A percentile compares a stretch with the other conserved stretches of the same genome.
Conservation (phyloP, 306 rosid species). For the Trifolium subterraneum region DNA sequence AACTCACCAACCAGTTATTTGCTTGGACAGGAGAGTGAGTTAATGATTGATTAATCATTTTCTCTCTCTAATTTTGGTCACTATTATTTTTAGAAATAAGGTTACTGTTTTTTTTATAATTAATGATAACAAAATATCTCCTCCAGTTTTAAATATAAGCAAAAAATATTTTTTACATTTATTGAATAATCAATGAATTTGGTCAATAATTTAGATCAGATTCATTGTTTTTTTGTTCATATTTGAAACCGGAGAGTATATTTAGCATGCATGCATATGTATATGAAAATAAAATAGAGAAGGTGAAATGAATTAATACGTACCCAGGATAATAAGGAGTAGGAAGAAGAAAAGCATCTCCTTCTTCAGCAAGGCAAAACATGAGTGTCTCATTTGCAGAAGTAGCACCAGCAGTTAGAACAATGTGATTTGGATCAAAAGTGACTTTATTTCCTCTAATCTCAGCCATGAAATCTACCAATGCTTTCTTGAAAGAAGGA, state of each 20-base stretch:
- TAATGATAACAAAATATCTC: not conserved
- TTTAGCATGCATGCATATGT: not conserved
- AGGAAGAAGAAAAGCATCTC: slow-evolving; percentile 86
- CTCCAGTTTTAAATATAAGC: too few relatives aligned
- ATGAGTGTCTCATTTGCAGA: slow-evolving; percentile 88
- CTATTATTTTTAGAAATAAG: not conserved
- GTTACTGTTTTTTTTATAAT: too few relatives aligned
- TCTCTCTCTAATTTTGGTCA: too few relatives aligned
- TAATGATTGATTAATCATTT: too few relatives aligned
- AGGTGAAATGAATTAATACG: slow-evolving; percentile 1
- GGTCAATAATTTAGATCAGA: too few relatives aligned
- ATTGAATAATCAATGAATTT: too few relatives aligned
- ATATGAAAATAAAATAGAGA: not conserved
- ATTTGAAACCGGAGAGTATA: not conserved
- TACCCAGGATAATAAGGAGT: slow-evolving; percentile 94
- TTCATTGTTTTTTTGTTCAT: too few relatives aligned
- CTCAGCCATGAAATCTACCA: slow-evolving; percentile 83
- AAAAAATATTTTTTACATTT: too few relatives aligned
- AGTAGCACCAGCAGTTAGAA: slow-evolving; percentile 84
- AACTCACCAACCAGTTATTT: too few relatives aligned
- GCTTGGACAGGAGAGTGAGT: too few relatives aligned
- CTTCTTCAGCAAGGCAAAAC: slow-evolving; percentile 74
- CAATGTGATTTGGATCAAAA: slow-evolving; percentile 70
- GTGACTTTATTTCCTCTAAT: slow-evolving; percentile 72
- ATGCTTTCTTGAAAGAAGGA: slow-evolving; percentile 79